Conservation (phyloP, 495 filamentous ascomycete species). For the Penicillium paradoxum region DNA sequence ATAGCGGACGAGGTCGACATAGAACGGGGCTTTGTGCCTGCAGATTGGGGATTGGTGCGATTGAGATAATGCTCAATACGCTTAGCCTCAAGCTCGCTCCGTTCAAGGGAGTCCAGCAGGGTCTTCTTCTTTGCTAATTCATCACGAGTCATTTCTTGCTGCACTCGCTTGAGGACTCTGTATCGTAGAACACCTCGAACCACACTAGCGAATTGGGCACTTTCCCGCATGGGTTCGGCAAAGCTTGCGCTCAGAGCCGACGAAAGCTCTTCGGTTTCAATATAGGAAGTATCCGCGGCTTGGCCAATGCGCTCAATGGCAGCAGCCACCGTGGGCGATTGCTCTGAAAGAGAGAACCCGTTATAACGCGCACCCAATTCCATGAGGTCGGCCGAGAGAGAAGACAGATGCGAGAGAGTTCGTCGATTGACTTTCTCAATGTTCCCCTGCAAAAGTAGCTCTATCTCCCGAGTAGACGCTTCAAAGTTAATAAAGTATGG, state of each 20-base stretch:
- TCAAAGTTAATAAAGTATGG: slow-evolving; percentile 94
- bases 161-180: slow-evolving; percentile 83
- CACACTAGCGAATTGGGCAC: slow-evolving; percentile 92
- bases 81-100: slow-evolving; percentile 83
- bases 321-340: slow-evolving; percentile 77
- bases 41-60: slow-evolving; percentile 49
- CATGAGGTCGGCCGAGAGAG: slow-evolving; percentile 78
- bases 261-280: slow-evolving; percentile 89
- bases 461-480: slow-evolving; percentile 78
- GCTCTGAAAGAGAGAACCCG: slow-evolving; percentile 92
- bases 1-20: slow-evolving; percentile 52
- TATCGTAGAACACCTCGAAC: slow-evolving; percentile 85
- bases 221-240: slow-evolving; percentile 95
- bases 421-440: slow-evolving; percentile 95
- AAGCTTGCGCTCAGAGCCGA: slow-evolving; percentile 79
- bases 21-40: slow-evolving; percentile 55
- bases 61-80: slow-evolving; percentile 88
- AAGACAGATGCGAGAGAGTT: slow-evolving; percentile 75
- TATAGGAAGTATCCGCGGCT: slow-evolving; percentile 92
- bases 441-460: slow-evolving; percentile 77
- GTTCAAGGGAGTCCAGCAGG: slow-evolving; percentile 76
- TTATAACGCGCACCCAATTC: slow-evolving; percentile 93
- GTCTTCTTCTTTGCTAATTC: slow-evolving; percentile 77
- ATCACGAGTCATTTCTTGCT: slow-evolving; percentile 95
- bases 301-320: slow-evolving; percentile 94